phyloP scores from a whole-genome alignment of 148 eudicot genomes.

The Cornus suecica region DNA sequence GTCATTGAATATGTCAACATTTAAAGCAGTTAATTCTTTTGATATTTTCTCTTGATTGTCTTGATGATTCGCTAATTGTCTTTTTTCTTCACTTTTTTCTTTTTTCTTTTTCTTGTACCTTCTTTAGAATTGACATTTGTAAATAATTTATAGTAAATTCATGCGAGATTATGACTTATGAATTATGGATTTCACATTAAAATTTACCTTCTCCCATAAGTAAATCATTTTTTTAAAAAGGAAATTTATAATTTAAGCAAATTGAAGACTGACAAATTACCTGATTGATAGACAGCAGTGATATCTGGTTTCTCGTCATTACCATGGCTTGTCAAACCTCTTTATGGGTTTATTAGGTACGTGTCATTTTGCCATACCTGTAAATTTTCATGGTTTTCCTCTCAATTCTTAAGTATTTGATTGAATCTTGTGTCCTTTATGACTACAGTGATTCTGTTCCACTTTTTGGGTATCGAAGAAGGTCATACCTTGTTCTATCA shows the following conservation, averaged over 20 bases:
- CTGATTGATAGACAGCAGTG: conserved; percentile 86
- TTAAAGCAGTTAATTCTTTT: background rate
- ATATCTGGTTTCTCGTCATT: conserved; percentile 88
- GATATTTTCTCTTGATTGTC: background rate
- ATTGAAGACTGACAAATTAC: conserved; percentile 36
- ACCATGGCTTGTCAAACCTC: conserved; percentile 97
- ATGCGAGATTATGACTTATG: background rate
- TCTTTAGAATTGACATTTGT: background rate
- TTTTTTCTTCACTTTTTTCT: too few species aligned
- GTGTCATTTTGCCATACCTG: background rate
- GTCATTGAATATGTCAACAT: background rate
- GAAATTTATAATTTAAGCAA: background rate
- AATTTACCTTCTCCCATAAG: background rate
- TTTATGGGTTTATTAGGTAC: conserved; percentile 97
- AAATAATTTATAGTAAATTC: background rate
- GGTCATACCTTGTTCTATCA: conserved; percentile 86
- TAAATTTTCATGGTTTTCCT: conserved; percentile 1
- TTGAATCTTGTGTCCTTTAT: background rate
- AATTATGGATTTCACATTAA: background rate
- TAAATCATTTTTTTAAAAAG: background rate
- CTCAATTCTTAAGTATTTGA: background rate
- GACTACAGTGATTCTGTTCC: conserved; percentile 81
- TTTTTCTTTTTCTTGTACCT: too few species aligned
- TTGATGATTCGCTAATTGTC: background rate
- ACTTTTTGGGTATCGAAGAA: conserved; percentile 94